These are phyloP conservation scores for Globisporangium radiosum DNA, from an alignment of 352 stramenopile genomes.

Conservation along the genomic window DNA sequence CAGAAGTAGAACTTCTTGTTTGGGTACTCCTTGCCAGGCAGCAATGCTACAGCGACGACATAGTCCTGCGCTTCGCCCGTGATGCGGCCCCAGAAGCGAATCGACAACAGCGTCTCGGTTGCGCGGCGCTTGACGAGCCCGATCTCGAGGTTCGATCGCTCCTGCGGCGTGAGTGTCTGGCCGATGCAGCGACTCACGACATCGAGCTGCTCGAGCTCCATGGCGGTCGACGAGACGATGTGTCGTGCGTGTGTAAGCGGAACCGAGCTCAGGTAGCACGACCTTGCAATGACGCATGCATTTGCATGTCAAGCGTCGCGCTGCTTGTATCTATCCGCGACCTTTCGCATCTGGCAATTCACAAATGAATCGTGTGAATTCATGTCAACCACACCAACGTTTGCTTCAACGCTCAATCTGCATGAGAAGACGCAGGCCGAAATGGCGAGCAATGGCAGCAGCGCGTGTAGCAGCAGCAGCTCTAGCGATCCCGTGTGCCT, in stretches of 20 bases:
- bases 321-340: background rate
- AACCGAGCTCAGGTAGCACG: background rate
- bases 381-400: background rate
- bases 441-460: constrained; percentile 4
- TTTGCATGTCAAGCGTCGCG: too few relatives aligned
- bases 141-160: constrained; percentile 73
- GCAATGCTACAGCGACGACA: constrained; percentile 48
- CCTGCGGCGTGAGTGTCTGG: constrained; percentile 60
- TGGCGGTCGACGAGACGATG: constrained; percentile 8
- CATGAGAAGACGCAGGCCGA: too few relatives aligned
- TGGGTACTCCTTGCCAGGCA: constrained; percentile 55
- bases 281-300: too few relatives aligned
- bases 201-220: constrained; percentile 76
- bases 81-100: constrained; percentile 73
- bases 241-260: background rate
- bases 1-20: constrained; percentile 87
- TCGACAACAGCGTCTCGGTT: constrained; percentile 49
- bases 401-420: background rate
- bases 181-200: constrained; percentile 63
- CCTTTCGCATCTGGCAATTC: background rate
- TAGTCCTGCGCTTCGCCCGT: constrained; percentile 63
- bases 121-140: constrained; percentile 61
- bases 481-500: constrained; percentile 45
- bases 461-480: too few relatives aligned
- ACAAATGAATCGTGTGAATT: background rate